Conservation (phyloP, 306 rosid species). For the cucumber (Cucumis sativus) region Cucumber_9930_V3 NC_026657.2:30697001-30697500, state of each 20-base stretch:
- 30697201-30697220: slow-evolving; percentile 98
- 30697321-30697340: not conserved
- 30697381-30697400: not conserved
- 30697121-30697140: not conserved
- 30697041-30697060: slow-evolving; percentile 56
- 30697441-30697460: not conserved
- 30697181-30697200: slow-evolving; percentile 86
- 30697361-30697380: not conserved
- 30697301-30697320: not conserved
- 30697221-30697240: slow-evolving; percentile 61
- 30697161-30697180: slow-evolving; percentile 82
- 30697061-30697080: slow-evolving; percentile 39
- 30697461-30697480: not conserved
- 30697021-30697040: slow-evolving; percentile 89
- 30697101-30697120: not conserved
- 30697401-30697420: not conserved
- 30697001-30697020: slow-evolving; percentile 76
- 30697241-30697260: slow-evolving; percentile 90
- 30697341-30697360: not conserved
- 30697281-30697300: not conserved
- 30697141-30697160: slow-evolving; percentile 83
- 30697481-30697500: not conserved
- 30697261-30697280: slow-evolving; percentile 79
- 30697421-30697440: not conserved
- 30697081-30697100: not conserved